phyloP scores from a whole-genome alignment of 192 early-diverging fungal species.

The Coemansia sp. region DNA sequence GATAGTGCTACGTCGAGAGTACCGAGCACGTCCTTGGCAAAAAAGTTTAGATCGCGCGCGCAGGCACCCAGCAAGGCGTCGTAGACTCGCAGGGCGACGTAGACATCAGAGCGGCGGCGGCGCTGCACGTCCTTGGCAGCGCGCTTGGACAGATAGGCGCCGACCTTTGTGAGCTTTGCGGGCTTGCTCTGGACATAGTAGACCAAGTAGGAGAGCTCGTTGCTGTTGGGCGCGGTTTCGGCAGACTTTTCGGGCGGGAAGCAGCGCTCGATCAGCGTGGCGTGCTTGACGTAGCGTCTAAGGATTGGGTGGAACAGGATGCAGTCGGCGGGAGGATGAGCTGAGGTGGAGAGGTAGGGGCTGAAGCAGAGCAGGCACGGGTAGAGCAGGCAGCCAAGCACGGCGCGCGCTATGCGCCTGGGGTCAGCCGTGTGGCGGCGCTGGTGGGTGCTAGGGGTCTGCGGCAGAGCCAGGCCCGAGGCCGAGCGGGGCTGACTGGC shows the following conservation, averaged over 20 bases:
- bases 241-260: constrained; percentile 59
- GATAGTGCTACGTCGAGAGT: constrained; percentile 65
- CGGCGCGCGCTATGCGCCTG: background rate
- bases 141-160: constrained; percentile 76
- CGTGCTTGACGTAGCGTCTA: constrained; percentile 75
- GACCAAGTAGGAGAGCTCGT: constrained; percentile 82
- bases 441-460: background rate
- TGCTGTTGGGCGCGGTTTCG: constrained; percentile 63
- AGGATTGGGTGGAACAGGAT: constrained; percentile 38
- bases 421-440: background rate
- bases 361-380: constrained; percentile 25
- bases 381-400: constrained; percentile 11
- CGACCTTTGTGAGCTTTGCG: constrained; percentile 90
- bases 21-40: constrained; percentile 79
- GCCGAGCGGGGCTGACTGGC: constrained; percentile 12
- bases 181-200: constrained; percentile 90
- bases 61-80: constrained; percentile 73
- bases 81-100: constrained; percentile 75
- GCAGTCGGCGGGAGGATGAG: constrained; percentile 37
- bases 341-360: constrained; percentile 26
- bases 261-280: constrained; percentile 76
- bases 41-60: constrained; percentile 76
- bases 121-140: constrained; percentile 67
- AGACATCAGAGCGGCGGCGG: constrained; percentile 64
- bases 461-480: constrained; percentile 25